Conservation (phyloP, 1,284 basidiomycete genomes). For the Heterobasidion parviporum region DNA sequence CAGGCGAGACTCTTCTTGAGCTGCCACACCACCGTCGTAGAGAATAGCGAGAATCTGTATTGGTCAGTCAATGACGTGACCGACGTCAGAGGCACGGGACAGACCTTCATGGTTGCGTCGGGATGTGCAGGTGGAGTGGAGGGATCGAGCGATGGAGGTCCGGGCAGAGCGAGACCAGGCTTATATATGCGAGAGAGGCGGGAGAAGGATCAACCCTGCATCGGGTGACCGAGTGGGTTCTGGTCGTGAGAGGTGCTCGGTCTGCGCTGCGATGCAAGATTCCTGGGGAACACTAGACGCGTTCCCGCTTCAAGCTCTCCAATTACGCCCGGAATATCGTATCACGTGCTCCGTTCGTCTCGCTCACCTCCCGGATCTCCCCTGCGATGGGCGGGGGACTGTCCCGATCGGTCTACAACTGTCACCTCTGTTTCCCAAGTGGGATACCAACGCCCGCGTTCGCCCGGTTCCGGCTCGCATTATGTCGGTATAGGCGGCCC, state of each 20-base stretch:
- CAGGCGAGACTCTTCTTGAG: slow-evolving; percentile 67
- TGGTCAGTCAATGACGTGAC: not conserved
- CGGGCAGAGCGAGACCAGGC: no score
- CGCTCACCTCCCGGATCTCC: not conserved
- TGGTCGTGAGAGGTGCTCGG: not conserved
- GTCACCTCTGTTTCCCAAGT: not conserved
- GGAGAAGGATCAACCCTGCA: not conserved
- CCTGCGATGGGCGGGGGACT: not conserved
- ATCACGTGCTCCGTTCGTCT: not conserved
- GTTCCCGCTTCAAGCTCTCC: not conserved
- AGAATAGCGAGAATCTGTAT: slow-evolving; percentile 69
- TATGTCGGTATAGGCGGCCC: not conserved
- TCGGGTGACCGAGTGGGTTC: not conserved
- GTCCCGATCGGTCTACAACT: not conserved
- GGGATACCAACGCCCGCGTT: not conserved
- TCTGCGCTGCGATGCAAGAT: not conserved
- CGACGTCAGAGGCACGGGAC: not conserved
- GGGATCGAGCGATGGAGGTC: not conserved
- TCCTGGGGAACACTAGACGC: not conserved
- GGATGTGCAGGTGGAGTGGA: not conserved
- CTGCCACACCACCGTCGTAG: slow-evolving; percentile 60
- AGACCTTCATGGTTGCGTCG: not conserved
- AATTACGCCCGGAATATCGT: not conserved
- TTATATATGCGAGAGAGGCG: not conserved
- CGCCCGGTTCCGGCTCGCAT: not conserved